A percentile compares a stretch with the other conserved stretches of the same genome.
These are phyloP conservation scores for Trichosporon faecale DNA, from an alignment of 1,284 basidiomycete species.

Conservation along the genomic window DNA sequence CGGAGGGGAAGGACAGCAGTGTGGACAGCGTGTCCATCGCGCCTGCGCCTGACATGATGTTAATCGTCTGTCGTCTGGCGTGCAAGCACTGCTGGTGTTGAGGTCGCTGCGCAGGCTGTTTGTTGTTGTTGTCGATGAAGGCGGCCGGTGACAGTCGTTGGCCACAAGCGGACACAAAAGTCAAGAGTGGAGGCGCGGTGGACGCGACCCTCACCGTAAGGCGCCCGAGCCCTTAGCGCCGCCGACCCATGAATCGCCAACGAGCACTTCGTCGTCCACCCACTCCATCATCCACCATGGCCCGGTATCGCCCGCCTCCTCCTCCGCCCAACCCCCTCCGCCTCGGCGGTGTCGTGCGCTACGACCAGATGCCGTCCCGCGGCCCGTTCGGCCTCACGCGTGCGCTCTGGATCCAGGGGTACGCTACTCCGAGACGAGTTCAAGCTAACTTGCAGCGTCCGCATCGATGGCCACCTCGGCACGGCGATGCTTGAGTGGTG, in stretches of 20 bases:
- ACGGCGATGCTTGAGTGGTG: constrained; percentile 50
- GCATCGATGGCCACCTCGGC: constrained; percentile 44
- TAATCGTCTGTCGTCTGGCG: not conserved
- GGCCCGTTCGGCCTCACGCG: constrained; percentile 28
- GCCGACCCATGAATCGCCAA: not conserved
- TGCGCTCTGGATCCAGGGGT: constrained; percentile 36
- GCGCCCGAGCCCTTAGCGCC: not conserved
- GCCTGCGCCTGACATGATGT: not conserved
- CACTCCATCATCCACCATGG: constrained; percentile 22
- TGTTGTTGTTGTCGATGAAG: not conserved
- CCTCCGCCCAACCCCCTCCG: constrained; percentile 25
- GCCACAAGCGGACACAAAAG: constrained; percentile 5
- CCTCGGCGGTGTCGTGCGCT: constrained; percentile 23
- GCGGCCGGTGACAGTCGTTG: not conserved
- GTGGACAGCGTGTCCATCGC: constrained; percentile 48
- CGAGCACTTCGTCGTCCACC: not conserved
- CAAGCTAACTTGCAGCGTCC: constrained; percentile 31
- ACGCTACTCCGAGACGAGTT: constrained; percentile 3
- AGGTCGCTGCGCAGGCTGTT: not conserved
- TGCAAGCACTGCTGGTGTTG: not conserved
- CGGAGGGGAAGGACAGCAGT: constrained; percentile 56
- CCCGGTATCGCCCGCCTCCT: constrained; percentile 27
- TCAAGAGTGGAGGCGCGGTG: not conserved
- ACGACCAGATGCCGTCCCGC: constrained; percentile 21
- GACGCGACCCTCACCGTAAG: not conserved